These are phyloP conservation scores for Acanthamoeba sp. DNA, from an alignment of 208 protist species.

Conservation along the genomic window DNA sequence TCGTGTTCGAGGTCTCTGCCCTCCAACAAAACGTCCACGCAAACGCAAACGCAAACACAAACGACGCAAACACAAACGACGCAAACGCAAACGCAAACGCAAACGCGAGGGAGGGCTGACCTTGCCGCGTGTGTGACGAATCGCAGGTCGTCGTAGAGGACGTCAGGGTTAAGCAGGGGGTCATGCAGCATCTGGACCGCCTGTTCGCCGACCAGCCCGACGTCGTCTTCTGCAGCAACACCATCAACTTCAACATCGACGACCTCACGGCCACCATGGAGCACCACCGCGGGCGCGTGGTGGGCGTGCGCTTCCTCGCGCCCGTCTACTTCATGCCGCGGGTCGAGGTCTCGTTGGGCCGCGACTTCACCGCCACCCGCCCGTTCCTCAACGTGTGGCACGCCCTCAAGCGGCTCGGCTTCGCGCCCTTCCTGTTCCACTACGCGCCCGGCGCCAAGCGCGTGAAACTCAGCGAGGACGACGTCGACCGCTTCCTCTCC, in stretches of 20 bases:
- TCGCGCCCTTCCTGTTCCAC: slow-evolving; percentile 17
- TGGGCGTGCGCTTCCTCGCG: background rate
- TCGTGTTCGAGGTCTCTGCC: slow-evolving; percentile 1
- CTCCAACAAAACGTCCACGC: background rate
- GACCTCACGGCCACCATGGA: background rate
- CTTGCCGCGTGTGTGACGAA: background rate
- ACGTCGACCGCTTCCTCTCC: background rate
- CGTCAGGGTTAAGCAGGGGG: background rate
- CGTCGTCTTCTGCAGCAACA: slow-evolving; percentile 13
- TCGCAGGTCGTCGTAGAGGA: background rate
- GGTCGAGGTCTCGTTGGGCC: background rate
- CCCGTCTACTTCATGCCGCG: background rate
- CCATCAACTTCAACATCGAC: slow-evolving; percentile 50
- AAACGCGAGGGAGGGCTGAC: background rate
- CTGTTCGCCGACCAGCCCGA: background rate
- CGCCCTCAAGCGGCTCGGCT: background rate
- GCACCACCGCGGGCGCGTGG: background rate
- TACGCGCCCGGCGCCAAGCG: background rate
- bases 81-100: no score
- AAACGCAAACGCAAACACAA: background rate
- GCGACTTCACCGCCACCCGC: background rate
- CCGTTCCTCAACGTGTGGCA: background rate
- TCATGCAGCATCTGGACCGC: background rate
- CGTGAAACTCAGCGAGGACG: background rate
- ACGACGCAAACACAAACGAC: background rate